Conservation (phyloP, 805 yeast species). For the Wickerhamiella azymoides region DNA sequence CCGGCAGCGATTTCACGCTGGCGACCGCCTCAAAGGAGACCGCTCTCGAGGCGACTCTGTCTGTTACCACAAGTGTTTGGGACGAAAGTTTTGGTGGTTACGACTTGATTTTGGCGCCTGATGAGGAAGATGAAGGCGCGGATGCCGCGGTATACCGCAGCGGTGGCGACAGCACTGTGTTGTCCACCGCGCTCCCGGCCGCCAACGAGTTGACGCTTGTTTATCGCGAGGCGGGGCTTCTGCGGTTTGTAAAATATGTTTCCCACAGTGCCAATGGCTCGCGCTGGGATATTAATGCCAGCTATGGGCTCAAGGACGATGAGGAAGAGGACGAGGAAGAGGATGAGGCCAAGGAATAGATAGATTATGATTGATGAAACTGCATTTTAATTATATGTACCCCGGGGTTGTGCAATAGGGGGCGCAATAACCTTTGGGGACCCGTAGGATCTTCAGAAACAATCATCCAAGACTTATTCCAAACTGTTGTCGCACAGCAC, state of each 20-base stretch:
- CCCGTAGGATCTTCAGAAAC: no score
- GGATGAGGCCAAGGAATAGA: neutral
- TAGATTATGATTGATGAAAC: neutral
- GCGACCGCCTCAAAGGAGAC: slow-evolving; percentile 52
- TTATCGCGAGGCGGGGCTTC: slow-evolving; percentile 70
- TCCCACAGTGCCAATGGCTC: slow-evolving; percentile 79
- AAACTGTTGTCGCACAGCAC: no score
- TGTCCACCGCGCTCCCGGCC: slow-evolving; percentile 63
- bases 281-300: slow-evolving; percentile 77
- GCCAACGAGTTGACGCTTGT: slow-evolving; percentile 73
- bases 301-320: slow-evolving; percentile 57
- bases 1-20: slow-evolving; percentile 84
- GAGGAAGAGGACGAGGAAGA: neutral
- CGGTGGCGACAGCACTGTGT: slow-evolving; percentile 58
- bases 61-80: slow-evolving; percentile 83
- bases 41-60: slow-evolving; percentile 64
- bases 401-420: no score
- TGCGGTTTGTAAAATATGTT: slow-evolving; percentile 85
- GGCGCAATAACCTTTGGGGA: no score
- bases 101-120: slow-evolving; percentile 63
- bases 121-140: slow-evolving; percentile 29
- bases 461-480: no score
- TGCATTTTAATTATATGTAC: no score
- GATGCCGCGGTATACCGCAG: slow-evolving; percentile 77
- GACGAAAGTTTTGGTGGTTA: slow-evolving; percentile 79